A percentile compares a stretch with the other conserved stretches of the same genome.
Evolutionary conservation across 2,329 filamentous ascomycete genomes (phyloP).

Genomic region (Zasmidium angulare): DNA sequence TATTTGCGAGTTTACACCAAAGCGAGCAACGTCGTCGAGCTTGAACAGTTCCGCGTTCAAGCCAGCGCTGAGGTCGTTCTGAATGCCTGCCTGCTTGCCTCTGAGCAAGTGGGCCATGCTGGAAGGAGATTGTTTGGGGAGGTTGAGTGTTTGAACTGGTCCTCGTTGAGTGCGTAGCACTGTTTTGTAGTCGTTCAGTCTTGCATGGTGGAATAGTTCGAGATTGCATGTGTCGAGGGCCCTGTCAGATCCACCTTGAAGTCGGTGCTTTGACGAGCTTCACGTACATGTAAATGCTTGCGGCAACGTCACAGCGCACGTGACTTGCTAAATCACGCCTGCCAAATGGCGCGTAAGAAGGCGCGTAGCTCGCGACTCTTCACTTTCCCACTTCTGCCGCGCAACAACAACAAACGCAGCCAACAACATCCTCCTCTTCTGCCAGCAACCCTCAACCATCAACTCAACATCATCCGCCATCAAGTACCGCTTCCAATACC

Average conservation of each 20-base stretch:
- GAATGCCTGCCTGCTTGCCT: conserved; percentile 89
- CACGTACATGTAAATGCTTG: no score
- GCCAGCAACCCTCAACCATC: not conserved
- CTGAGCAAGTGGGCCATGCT: conserved; percentile 83
- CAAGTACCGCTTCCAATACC: not conserved
- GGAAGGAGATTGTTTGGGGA: not conserved
- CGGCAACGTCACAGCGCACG: no score
- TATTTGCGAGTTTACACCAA: conserved; percentile 67
- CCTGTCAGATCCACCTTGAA: not conserved
- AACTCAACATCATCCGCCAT: not conserved
- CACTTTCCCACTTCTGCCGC: not conserved
- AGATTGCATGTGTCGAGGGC: not conserved
- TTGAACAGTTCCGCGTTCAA: conserved; percentile 75
- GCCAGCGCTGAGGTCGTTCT: conserved; percentile 82
- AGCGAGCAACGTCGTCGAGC: conserved; percentile 77
- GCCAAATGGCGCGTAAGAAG: not conserved
- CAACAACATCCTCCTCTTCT: not conserved
- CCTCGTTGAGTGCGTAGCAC: not conserved
- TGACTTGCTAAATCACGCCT: no score
- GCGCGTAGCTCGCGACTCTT: not conserved
- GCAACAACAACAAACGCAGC: not conserved
- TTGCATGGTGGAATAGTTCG: not conserved
- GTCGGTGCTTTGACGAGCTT: no score
- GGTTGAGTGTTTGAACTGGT: not conserved
- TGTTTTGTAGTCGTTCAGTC: not conserved